A percentile compares a stretch with the other conserved stretches of the same genome.
These are phyloP conservation scores for Fusarium sp. DNA, from an alignment of 2,329 filamentous ascomycete species.

Conservation along the genomic window DNA sequence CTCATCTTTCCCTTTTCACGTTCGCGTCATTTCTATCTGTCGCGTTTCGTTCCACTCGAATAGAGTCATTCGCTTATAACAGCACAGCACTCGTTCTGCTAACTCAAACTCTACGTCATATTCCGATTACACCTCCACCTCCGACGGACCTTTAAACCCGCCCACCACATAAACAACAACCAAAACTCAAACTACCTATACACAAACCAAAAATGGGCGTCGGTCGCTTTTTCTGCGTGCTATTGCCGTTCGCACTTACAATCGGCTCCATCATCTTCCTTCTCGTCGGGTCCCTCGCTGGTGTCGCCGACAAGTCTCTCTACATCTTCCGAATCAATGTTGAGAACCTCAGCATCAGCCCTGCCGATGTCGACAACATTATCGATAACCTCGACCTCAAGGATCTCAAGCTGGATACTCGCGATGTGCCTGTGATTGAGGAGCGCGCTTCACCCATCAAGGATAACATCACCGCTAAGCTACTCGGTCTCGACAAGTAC, in stretches of 20 bases:
- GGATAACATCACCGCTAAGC: conserved; percentile 65
- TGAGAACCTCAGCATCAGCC: conserved; percentile 62
- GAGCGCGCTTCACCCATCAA: conserved; percentile 59
- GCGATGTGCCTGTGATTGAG: conserved; percentile 53
- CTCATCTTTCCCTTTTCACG: conserved; percentile 13
- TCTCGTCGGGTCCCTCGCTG: conserved; percentile 66
- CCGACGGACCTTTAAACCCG: conserved; percentile 15
- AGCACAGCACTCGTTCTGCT: conserved; percentile 26
- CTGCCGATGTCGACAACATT: conserved; percentile 50
- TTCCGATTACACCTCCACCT: conserved; percentile 28
- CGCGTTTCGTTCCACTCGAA: conserved; percentile 11
- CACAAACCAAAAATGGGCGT: conserved; percentile 60
- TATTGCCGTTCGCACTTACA: conserved; percentile 85
- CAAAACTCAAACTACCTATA: neutral
- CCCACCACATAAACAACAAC: conserved; percentile 12
- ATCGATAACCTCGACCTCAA: conserved; percentile 46
- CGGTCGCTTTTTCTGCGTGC: conserved; percentile 87
- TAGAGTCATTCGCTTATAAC: conserved; percentile 29
- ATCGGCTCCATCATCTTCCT: conserved; percentile 79
- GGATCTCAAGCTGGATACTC: conserved; percentile 33
- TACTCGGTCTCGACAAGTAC: conserved; percentile 74
- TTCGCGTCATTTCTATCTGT: conserved; percentile 12
- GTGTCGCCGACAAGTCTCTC: conserved; percentile 66
- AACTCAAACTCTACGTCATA: conserved; percentile 40
- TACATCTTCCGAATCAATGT: conserved; percentile 72